Evolutionary conservation across 495 filamentous ascomycete species (phyloP), one percentile per base, ranked within the genome.

Genomic region (Talaromyces liani): DNA sequence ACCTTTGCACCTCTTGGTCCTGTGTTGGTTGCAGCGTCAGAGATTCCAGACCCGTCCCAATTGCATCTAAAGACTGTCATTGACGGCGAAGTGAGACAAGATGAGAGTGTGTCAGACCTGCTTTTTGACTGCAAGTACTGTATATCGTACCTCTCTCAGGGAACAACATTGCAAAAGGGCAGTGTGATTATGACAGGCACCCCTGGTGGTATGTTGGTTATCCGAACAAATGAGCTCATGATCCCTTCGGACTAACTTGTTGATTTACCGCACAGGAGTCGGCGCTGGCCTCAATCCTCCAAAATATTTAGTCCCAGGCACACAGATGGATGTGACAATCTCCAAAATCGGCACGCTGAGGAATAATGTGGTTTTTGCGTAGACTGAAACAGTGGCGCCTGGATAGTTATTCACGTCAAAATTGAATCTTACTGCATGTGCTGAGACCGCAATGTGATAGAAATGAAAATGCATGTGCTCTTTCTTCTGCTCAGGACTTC

Each of bases 181-280:
- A 88, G 90, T 69, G 49, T 91, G 24, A 88, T 92, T 54, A 89
- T 90, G 68, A 91, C 89, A 18, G 89, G 89, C 53, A 91, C 89
- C 68, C 80, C 79, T 29, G 55, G 55, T 29, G 55, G 55, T 58
- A 29, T 29, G 49, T 54, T 8, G 14, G 2, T 22, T 54, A 51
- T 51, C 20, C 45, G 8, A 51, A 22, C 45, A 51, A 22, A n/a
- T 14, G 20, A 51, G 22, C 1, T 51, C 0, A 7, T 18, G 16
- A 22, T 34, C 4, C 33, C 33, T 36, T 10, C 9, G 1, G 9
- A 8, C 33, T 36, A 36, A 36, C 33, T 36, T 3, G 9, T 12
- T 36, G 10, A 10, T 36, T 4, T 12, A 36, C 33, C 12, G 4
- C 31, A 24, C 22, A 73, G 72, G 71, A 51, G 75, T 75, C 31